Conservation (phyloP, 352 stramenopile species). For the Globisporangium barbulae region DNA sequence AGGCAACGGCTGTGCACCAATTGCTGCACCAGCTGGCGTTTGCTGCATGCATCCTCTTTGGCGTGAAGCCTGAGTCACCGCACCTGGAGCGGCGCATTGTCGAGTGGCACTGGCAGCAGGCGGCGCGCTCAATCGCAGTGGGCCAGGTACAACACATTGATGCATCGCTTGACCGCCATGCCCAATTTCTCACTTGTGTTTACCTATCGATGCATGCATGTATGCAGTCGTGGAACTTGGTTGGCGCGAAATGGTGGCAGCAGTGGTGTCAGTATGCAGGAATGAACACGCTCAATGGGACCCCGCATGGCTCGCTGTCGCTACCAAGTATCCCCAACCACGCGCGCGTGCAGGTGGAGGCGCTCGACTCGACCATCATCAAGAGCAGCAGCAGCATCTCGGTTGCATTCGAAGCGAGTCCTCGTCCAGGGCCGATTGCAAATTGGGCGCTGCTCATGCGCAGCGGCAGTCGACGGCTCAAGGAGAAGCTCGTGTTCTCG, state of each 20-base stretch:
- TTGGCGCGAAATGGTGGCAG: constrained; percentile 73
- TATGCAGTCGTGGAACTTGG: constrained; percentile 65
- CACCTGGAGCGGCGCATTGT: constrained; percentile 70
- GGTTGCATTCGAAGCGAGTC: neutral
- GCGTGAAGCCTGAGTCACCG: constrained; percentile 64
- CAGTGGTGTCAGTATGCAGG: constrained; percentile 75
- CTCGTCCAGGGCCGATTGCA: constrained; percentile 65
- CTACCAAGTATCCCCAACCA: constrained; percentile 43
- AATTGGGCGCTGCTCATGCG: constrained; percentile 79
- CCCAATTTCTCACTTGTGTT: neutral
- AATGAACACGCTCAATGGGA: constrained; percentile 65
- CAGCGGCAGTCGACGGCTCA: constrained; percentile 70
- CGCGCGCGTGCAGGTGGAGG: constrained; percentile 3
- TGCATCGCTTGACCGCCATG: neutral
- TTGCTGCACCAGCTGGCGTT: constrained; percentile 74
- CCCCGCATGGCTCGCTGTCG: constrained; percentile 45
- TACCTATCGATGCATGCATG: constrained; percentile 13
- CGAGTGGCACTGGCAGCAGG: constrained; percentile 68
- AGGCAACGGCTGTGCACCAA: constrained; percentile 37
- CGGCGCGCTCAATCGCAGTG: constrained; percentile 35
- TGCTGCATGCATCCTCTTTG: constrained; percentile 70
- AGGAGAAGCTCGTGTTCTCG: constrained; percentile 66
- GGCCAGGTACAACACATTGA: constrained; percentile 39
- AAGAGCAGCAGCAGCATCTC: neutral
- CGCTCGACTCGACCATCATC: neutral